Evolutionary conservation across 495 filamentous ascomycete genomes (phyloP).

Genomic region (Chaetomium cochliodes): DNA sequence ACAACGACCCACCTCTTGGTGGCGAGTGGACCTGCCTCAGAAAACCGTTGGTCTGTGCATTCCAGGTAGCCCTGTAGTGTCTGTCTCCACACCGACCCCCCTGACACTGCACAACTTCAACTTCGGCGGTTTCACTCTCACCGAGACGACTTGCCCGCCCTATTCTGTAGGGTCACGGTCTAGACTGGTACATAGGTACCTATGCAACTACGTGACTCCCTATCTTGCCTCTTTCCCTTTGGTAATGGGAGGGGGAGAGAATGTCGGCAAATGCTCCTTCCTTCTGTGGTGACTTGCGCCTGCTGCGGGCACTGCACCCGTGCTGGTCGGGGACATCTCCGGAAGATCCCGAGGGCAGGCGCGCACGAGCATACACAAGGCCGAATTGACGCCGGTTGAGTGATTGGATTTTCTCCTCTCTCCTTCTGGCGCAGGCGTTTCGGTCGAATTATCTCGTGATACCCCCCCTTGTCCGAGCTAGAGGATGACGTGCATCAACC

Average conservation of each 20-base stretch:
- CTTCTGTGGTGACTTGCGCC: neutral
- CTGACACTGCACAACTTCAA: neutral
- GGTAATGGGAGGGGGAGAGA: neutral
- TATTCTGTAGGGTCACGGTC: too few species aligned
- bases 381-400: slow-evolving; percentile 10
- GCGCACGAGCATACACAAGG: neutral
- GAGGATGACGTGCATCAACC: slow-evolving; percentile 17
- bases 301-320: neutral
- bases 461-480: slow-evolving; percentile 7
- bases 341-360: slow-evolving; percentile 5
- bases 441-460: slow-evolving; percentile 12
- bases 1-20: slow-evolving; percentile 3
- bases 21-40: neutral
- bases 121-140: neutral
- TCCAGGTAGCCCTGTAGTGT: too few species aligned
- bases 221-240: neutral
- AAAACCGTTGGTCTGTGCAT: slow-evolving; percentile 18
- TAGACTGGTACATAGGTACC: too few species aligned
- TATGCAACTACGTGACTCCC: neutral
- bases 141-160: slow-evolving; percentile 1
- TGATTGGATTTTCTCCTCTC: slow-evolving; percentile 16
- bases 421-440: neutral
- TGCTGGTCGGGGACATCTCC: neutral
- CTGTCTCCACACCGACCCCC: neutral
- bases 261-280: neutral